Evolutionary conservation across 73 alveolate genomes (phyloP), one percentile per base, ranked within the genome.

Genomic region (Paramecium biaurelia): DNA sequence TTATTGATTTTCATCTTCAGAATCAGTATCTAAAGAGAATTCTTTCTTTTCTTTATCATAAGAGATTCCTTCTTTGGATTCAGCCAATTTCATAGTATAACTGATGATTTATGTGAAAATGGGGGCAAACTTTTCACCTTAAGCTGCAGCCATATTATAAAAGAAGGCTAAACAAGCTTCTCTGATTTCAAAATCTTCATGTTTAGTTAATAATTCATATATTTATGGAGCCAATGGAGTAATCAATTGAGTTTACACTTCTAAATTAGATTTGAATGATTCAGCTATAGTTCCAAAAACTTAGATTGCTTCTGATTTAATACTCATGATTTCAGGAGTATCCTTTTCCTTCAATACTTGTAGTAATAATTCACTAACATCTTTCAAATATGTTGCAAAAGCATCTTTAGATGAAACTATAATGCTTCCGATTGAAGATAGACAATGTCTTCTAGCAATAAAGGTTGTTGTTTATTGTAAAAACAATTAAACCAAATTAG

Each of bases 71-170:
- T 89, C 94, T 30, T 89, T 82, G 7, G 89, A 63, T 45, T 76
- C 76, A 24, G 94, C 94, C 67, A 70, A 70, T 68, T 89, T 67
- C 21, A 89, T 53, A 42, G 94, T 89, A 14, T 32, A 89, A 34
- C 76, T 88, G 28, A 89, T 89, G 26, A 89, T 41, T 59, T 89
- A 70, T n/a, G 70, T 70, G 32, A 89, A 89, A 26, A 89, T 89
- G 1, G 87, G 85, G 14, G 53, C 94, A 32, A 89, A 89, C 45
- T 68, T 67, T 11, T 82, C 87, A 5, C 94, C 94, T 76, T 68
- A 68, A 79, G 93, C 93, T 20, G 85, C 59, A 43, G 94, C 94
- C 70, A 89, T 76, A 24, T 89, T 89, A 59, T 89, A 89, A 82
- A 89, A 89, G 72, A 70, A 89, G 15, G 92, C 32, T 28, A 89